phyloP scores from a whole-genome alignment of 768 basidiomycete genomes.

The Strobilomyces dryophilus region DNA sequence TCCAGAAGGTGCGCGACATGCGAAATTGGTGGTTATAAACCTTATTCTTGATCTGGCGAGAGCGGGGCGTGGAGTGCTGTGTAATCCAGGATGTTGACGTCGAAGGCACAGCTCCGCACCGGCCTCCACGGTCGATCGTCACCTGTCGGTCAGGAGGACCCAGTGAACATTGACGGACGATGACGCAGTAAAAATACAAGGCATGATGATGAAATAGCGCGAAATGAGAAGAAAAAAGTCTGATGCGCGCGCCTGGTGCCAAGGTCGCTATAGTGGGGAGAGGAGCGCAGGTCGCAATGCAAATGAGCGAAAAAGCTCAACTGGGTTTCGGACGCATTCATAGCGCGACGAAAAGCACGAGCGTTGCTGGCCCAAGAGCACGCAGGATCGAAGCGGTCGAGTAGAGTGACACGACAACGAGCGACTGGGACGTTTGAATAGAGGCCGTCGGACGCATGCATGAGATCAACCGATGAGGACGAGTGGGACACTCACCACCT shows the following conservation, averaged over 20 bases:
- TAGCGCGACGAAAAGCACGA: background rate
- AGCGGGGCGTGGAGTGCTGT: constrained; percentile 9
- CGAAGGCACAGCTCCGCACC: background rate
- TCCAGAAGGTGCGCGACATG: background rate
- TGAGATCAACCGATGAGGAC: constrained; percentile 10
- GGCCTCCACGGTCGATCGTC: background rate
- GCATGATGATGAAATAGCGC: background rate
- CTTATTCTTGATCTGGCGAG: constrained; percentile 3
- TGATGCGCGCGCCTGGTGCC: background rate
- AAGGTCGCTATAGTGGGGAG: constrained; percentile 12
- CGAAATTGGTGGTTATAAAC: constrained; percentile 4
- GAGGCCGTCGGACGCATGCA: constrained; percentile 1
- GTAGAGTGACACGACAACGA: background rate
- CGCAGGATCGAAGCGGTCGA: background rate
- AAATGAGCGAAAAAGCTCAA: constrained; percentile 27
- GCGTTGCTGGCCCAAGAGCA: background rate
- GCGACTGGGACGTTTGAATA: background rate
- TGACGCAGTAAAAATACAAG: background rate
- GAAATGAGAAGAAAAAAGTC: background rate
- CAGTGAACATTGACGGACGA: no score
- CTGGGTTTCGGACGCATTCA: background rate
- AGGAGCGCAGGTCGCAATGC: constrained; percentile 15
- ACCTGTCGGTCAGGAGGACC: background rate
- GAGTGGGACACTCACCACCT: constrained; percentile 36
- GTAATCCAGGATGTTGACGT: background rate